A percentile compares a stretch with the other conserved stretches of the same genome.
Evolutionary conservation across 2,329 filamentous ascomycete genomes (phyloP).

Genomic region (Amesomyces nigricolor): DNA sequence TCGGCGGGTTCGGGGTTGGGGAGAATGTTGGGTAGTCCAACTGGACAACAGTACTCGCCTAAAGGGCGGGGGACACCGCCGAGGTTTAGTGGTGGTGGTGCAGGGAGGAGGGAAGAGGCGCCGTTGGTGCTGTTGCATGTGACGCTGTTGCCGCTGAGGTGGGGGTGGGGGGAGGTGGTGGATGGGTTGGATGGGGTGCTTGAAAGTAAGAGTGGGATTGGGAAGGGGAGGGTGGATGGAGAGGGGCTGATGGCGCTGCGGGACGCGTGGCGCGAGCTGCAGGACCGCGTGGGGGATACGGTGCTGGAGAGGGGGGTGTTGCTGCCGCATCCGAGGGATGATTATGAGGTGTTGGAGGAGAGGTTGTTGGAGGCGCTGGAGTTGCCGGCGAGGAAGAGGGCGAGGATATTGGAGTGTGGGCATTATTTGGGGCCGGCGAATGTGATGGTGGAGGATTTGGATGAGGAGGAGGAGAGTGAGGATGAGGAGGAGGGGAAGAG

Average conservation of each 20-base stretch:
- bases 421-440: slow-evolving; percentile 65
- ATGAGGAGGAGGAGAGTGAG: slow-evolving; percentile 40
- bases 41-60: slow-evolving; percentile 55
- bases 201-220: slow-evolving; percentile 24
- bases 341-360: slow-evolving; percentile 76
- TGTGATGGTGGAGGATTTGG: slow-evolving; percentile 30
- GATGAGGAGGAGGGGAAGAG: slow-evolving; percentile 38
- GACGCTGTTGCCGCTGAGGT: slow-evolving; percentile 65
- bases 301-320: slow-evolving; percentile 69
- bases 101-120: slow-evolving; percentile 41
- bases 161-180: slow-evolving; percentile 57
- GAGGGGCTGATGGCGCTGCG: slow-evolving; percentile 47
- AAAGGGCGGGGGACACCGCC: slow-evolving; percentile 50
- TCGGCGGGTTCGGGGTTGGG: too few relatives aligned
- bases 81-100: slow-evolving; percentile 41
- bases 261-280: slow-evolving; percentile 61
- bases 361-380: slow-evolving; percentile 69
- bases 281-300: slow-evolving; percentile 66
- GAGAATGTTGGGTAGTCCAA: slow-evolving; percentile 24
- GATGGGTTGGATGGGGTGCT: slow-evolving; percentile 35
- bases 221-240: too few relatives aligned
- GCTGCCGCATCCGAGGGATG: slow-evolving; percentile 70
- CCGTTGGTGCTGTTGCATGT: slow-evolving; percentile 74
- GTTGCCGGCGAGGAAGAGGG: slow-evolving; percentile 57
- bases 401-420: slow-evolving; percentile 67